Conservation (phyloP, 192 early-diverging fungal species). For the Kickxella alabastrina region DNA sequence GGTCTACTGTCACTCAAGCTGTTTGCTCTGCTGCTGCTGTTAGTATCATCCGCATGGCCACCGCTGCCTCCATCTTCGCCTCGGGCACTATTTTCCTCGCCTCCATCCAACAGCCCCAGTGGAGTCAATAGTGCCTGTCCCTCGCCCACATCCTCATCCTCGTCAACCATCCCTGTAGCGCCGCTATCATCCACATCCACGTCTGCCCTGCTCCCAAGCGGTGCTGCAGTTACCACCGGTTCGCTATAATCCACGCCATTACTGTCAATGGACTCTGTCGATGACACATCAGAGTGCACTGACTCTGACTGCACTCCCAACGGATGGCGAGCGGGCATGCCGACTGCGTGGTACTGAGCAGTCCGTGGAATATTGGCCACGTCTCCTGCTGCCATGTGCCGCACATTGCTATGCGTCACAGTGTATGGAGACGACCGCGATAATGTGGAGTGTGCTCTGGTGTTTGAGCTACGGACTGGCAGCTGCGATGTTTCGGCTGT, state of each 20-base stretch:
- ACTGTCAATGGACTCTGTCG: conserved; percentile 24
- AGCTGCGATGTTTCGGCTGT: conserved; percentile 19
- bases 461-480: conserved; percentile 11
- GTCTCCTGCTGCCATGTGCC: conserved; percentile 14
- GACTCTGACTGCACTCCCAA: conserved; percentile 40
- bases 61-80: neutral
- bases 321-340: conserved; percentile 46
- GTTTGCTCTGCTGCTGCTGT: neutral
- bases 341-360: conserved; percentile 45
- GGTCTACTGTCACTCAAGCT: neutral
- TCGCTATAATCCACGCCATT: neutral
- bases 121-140: conserved; percentile 5
- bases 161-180: neutral
- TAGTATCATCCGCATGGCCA: neutral
- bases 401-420: conserved; percentile 3
- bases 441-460: conserved; percentile 11
- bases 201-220: neutral
- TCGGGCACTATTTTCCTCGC: neutral
- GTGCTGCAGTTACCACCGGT: neutral
- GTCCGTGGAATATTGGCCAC: conserved; percentile 41
- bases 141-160: neutral
- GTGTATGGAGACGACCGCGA: conserved; percentile 26
- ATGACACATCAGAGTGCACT: conserved; percentile 26
- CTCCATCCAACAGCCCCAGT: neutral
- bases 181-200: neutral